Evolutionary conservation across 2,329 filamentous ascomycete genomes (phyloP), one percentile per base, ranked within the genome.

Genomic region (Fonsecaea pugnacius): DNA sequence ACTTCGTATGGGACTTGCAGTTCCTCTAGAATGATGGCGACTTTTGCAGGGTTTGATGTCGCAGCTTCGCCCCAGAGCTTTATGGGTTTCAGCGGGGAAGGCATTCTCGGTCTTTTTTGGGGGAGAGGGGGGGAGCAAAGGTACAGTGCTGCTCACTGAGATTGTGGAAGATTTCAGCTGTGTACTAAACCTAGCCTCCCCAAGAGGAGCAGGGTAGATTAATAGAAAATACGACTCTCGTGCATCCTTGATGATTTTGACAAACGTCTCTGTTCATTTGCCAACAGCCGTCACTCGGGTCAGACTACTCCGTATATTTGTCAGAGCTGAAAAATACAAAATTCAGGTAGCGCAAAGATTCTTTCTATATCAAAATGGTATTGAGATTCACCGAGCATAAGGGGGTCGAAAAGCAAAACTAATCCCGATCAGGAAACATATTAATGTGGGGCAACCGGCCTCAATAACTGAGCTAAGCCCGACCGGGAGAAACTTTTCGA

Each of bases 1-100:
- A n/a, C 68, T 64, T 76, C 72, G 55, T 72, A 76, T 2, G 75
- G 75, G 5, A 78, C 9, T 8, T 65, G 58, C 8, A 78, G 74
- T 32, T 75, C 72, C 32, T 74, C 67, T 32, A 77, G 69, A 54
- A 75, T 55, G 50, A 74, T 71, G 38, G 65, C 72, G 43, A 75
- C 71, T 63, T 75, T 74, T 67, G 70, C 38, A 4, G 68, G 68
- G 30, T 70, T 71, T 14, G 68, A 50, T 21, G 43, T 36, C 12
- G 60, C 56, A 8, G 36, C 35, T 10, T 52, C 27, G 27, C 63
- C 66, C 33, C 52, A 69, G 58, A 70, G 27, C 40, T 66, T 70
- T 59, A 70, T 65, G 3, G 68, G 67, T 56, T 69, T 69, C 43
- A 67, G 57, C 35, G 57, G 18, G 8, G 60, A 56, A 30, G 60